Percentiles rank a stretch among this genome's conserved stretches.
Evolutionary conservation across 257 asterid species (phyloP).

Genomic region (Salvia rosmarinus): DNA sequence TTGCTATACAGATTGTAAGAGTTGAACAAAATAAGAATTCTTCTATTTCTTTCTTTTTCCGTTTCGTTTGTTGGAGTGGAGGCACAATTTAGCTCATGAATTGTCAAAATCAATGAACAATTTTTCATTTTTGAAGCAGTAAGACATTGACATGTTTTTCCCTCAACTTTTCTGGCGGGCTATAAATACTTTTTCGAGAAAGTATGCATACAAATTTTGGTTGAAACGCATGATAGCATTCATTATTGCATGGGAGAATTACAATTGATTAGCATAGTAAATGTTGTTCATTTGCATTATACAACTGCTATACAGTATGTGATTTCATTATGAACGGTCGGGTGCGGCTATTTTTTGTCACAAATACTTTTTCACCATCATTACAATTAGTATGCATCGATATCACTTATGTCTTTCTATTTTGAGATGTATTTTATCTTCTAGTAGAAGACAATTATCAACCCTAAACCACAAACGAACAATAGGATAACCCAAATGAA

Average conservation of each 20-base stretch:
- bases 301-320: not conserved
- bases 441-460: too few relatives aligned
- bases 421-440: too few relatives aligned
- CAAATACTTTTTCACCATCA: not conserved
- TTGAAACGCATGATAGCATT: not conserved
- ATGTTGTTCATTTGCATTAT: too few relatives aligned
- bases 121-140: constrained; percentile 18
- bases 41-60: not conserved
- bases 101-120: constrained; percentile 34
- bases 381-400: too few relatives aligned
- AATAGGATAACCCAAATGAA: too few relatives aligned
- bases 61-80: constrained; percentile 6
- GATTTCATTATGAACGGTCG: too few relatives aligned
- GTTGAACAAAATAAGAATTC: not conserved
- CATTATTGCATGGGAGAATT: not conserved
- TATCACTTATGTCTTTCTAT: too few relatives aligned
- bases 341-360: not conserved
- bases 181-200: not conserved
- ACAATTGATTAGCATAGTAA: not conserved
- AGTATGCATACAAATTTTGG: not conserved
- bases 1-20: not conserved
- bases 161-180: not conserved
- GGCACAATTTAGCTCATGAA: constrained; percentile 13
- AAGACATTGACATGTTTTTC: constrained; percentile 15
- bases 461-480: too few relatives aligned